Conservation (phyloP, 192 early-diverging fungal species). For the Backusella parvicylindrica region DNA sequence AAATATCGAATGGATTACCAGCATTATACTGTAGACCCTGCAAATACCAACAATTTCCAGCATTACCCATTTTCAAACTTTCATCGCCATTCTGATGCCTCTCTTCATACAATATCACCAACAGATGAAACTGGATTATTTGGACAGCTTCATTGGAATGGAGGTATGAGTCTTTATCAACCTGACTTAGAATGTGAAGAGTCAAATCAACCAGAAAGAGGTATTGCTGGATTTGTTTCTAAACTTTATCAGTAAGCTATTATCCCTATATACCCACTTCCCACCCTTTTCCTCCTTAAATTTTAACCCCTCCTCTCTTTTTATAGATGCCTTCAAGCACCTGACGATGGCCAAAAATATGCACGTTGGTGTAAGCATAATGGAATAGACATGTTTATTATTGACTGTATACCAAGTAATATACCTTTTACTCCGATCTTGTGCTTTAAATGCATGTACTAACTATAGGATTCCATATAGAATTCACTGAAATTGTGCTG, state of each 20-base stretch:
- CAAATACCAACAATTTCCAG: background rate
- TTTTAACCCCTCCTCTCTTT: background rate
- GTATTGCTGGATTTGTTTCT: slow-evolving; percentile 36
- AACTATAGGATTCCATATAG: slow-evolving; percentile 15
- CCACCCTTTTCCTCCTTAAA: background rate
- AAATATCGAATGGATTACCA: slow-evolving; percentile 8
- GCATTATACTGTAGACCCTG: background rate
- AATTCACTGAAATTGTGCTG: slow-evolving; percentile 41
- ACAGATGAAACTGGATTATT: background rate
- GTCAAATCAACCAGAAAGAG: slow-evolving; percentile 14
- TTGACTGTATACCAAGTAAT: slow-evolving; percentile 40
- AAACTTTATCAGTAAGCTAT: slow-evolving; percentile 37
- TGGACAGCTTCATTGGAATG: background rate
- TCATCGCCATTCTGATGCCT: background rate
- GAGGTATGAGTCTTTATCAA: background rate
- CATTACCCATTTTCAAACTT: background rate
- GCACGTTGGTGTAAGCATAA: slow-evolving; percentile 33
- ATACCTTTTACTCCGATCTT: background rate
- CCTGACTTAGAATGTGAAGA: slow-evolving; percentile 17
- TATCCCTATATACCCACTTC: background rate
- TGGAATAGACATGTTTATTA: slow-evolving; percentile 39
- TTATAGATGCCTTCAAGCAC: slow-evolving; percentile 28
- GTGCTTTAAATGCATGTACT: background rate
- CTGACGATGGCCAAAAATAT: slow-evolving; percentile 36
- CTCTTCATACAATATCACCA: background rate